Base-by-base conservation (phyloP, 106 monocot species). In the Platanthera zijinensis region DNA sequence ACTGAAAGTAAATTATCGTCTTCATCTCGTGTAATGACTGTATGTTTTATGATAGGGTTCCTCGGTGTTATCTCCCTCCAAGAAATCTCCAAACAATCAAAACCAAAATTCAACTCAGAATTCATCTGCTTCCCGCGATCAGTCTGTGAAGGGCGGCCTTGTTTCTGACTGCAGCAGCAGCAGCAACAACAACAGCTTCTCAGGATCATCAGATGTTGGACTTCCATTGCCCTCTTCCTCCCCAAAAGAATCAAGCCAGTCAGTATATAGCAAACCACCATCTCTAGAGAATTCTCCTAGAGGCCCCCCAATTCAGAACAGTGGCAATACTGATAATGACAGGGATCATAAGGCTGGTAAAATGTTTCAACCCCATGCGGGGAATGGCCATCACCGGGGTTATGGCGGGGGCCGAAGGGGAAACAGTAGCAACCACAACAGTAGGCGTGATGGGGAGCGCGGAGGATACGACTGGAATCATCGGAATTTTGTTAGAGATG, bases 391-490 rank as follows among this genome's bases (percentile, higher is more conserved):
- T 18, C 84, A 78, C 8, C 83, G 87, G 17, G 48, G 74, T 17
- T 78, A 81, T 77, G 73, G 80, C 74, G 80, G 80, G 19, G 82
- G 77, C 80, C 19, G 87, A 78, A 83, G 83, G 78, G 77, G 74
- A 7, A 80, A 73, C 48, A 69, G 57, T 59, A 69, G 77, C 10
- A 82, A 85, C 17, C 76, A 84, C 19, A 50, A 45, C 59, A 78
- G 47, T 66, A 75, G 85, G 7, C 76, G 84, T 13, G 78, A 88
- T 67, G 77, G 75, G 50, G 90, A 84, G 39, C 84, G 85, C 47
- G 85, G 86, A 3, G 80, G 75, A 15, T 79, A 83, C 54, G 79
- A 85, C 21, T 83, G 88, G 61, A 78, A 72, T 71, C 78, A 74
- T 30, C 73, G 84, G 48, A 72, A 69, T 45, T 39, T 73, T 53